Conservation (phyloP, 2,329 filamentous ascomycete species). For the Beauveria varroae region DNA sequence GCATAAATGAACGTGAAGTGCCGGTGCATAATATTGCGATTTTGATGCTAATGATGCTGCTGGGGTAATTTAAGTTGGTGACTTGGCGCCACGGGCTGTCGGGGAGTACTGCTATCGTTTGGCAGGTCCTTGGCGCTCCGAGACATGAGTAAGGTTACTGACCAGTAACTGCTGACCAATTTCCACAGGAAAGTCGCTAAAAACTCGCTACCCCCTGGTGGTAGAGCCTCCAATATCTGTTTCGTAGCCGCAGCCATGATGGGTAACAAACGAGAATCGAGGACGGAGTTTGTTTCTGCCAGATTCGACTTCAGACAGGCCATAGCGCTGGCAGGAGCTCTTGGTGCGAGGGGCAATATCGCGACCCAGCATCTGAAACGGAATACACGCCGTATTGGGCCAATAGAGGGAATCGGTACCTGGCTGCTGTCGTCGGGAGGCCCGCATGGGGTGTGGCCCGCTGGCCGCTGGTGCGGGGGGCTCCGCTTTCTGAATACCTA, state of each 20-base stretch:
- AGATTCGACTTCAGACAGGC: background rate
- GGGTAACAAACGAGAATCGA: background rate
- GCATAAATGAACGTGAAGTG: background rate
- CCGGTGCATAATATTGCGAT: background rate
- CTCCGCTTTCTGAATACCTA: constrained; percentile 6
- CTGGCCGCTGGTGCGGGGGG: background rate
- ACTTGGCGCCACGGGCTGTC: background rate
- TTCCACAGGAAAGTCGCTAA: background rate
- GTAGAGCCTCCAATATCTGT: background rate
- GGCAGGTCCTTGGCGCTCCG: background rate
- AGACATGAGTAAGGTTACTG: background rate
- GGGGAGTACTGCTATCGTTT: background rate
- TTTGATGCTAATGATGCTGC: too few species aligned
- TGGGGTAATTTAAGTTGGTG: background rate
- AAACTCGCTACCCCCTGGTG: background rate
- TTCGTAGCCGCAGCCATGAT: background rate
- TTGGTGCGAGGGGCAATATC: background rate
- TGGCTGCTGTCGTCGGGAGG: background rate
- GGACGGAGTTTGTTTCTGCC: background rate
- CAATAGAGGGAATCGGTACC: constrained; percentile 5
- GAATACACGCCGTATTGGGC: background rate
- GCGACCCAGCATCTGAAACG: constrained; percentile 5
- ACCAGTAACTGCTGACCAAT: background rate
- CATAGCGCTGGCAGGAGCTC: background rate
- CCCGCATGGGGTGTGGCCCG: constrained; percentile 3